A percentile compares a stretch with the other conserved stretches of the same genome.
phyloP scores from a whole-genome alignment of 305 asterid species.

The Stenogyne calaminthoides region DNA sequence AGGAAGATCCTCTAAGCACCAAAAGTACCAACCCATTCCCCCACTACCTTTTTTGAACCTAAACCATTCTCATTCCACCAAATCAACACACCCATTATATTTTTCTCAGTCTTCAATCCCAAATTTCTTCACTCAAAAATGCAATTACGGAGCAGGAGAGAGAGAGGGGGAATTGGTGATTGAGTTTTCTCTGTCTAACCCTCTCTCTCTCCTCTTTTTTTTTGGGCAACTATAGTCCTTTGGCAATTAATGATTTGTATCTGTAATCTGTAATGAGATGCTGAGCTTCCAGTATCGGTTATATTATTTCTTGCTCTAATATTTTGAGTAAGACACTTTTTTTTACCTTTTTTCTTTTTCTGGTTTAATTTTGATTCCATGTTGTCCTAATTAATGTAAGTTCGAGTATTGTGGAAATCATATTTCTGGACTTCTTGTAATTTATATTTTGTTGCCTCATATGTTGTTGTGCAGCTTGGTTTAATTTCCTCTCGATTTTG shows the following conservation, averaged over 20 bases:
- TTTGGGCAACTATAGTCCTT: constrained; percentile 55
- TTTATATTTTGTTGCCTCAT: not conserved
- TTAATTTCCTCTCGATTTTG: too few relatives aligned
- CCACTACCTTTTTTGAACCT: not conserved
- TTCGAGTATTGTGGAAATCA: not conserved
- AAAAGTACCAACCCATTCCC: constrained; percentile 2
- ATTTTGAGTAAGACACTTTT: not conserved
- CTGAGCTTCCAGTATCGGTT: too few relatives aligned
- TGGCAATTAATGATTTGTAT: constrained; percentile 50
- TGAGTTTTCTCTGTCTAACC: not conserved
- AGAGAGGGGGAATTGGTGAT: not conserved
- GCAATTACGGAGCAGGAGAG: not conserved
- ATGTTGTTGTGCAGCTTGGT: not conserved
- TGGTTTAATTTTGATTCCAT: not conserved
- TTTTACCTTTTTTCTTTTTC: too few relatives aligned
- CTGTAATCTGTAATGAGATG: not conserved
- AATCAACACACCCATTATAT: not conserved
- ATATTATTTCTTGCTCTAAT: too few relatives aligned
- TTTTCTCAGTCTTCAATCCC: not conserved
- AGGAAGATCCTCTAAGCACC: constrained; percentile 44
- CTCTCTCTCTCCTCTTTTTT: not conserved
- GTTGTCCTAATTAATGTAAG: not conserved
- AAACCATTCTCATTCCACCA: not conserved
- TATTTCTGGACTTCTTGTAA: not conserved
- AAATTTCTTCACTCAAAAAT: not conserved